Conservation (phyloP, 495 filamentous ascomycete species). For the Daldinia bambusicola region DNA sequence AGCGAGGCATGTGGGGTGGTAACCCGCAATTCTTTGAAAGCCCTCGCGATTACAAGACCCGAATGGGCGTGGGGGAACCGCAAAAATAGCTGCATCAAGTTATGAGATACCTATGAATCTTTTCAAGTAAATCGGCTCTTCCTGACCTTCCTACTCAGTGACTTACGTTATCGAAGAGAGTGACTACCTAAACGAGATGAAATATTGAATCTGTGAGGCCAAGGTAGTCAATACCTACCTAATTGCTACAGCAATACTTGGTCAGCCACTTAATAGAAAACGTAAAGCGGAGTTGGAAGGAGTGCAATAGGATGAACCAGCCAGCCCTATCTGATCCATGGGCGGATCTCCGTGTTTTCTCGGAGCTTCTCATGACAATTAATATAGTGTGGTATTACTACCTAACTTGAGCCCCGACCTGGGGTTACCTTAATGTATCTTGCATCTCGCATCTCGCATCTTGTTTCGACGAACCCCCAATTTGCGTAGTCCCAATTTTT, state of each 20-base stretch:
- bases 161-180: neutral
- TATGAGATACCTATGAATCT: conserved; percentile 36
- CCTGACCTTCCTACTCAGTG: neutral
- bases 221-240: neutral
- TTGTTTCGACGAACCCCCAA: neutral
- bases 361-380: neutral
- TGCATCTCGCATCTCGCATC: conserved; percentile 12
- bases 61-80: conserved; percentile 59
- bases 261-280: conserved; percentile 15
- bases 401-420: neutral
- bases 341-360: neutral
- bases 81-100: conserved; percentile 30
- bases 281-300: conserved; percentile 10
- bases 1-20: conserved; percentile 79
- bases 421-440: neutral
- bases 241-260: neutral
- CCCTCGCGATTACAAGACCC: conserved; percentile 85
- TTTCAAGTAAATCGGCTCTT: neutral
- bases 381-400: neutral
- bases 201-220: no score
- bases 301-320: conserved; percentile 2
- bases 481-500: neutral
- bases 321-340: no score
- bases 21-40: conserved; percentile 72
- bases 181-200: neutral